Evolutionary conservation across 2,329 filamentous ascomycete species (phyloP).

Genomic region (Diplodia seriata): DNA sequence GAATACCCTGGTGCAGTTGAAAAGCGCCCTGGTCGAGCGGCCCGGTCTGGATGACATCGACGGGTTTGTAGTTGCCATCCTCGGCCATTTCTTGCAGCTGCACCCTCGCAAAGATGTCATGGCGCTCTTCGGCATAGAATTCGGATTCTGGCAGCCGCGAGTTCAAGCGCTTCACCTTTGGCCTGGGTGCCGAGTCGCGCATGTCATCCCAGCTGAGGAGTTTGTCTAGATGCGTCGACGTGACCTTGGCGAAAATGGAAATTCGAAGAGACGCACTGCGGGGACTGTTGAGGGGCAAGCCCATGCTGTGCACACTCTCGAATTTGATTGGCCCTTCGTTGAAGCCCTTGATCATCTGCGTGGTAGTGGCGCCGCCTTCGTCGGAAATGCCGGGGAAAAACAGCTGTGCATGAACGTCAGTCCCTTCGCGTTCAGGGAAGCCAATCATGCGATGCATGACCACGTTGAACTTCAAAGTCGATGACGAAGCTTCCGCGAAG

Average conservation of each 20-base stretch:
- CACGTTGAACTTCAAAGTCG: constrained; percentile 96
- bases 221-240: constrained; percentile 94
- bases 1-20: constrained; percentile 92
- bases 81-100: constrained; percentile 93
- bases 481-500: constrained; percentile 87
- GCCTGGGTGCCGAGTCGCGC: constrained; percentile 71
- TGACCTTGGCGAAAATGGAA: constrained; percentile 89
- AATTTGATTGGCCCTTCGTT: constrained; percentile 92
- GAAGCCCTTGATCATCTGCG: constrained; percentile 91
- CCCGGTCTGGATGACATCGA: constrained; percentile 87
- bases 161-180: constrained; percentile 64
- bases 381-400: constrained; percentile 91
- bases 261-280: constrained; percentile 79
- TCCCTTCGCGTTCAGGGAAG: constrained; percentile 94
- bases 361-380: constrained; percentile 85
- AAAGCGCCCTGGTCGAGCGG: constrained; percentile 89
- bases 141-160: constrained; percentile 85
- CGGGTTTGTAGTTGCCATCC: constrained; percentile 86
- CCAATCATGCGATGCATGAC: constrained; percentile 96
- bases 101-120: constrained; percentile 86
- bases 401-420: constrained; percentile 94
- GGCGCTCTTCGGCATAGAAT: constrained; percentile 90
- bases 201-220: constrained; percentile 99
- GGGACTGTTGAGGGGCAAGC: constrained; percentile 79
- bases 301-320: constrained; percentile 98